phyloP scores from a whole-genome alignment of 1,284 basidiomycete species.

The Trametes hirsuta region DNA sequence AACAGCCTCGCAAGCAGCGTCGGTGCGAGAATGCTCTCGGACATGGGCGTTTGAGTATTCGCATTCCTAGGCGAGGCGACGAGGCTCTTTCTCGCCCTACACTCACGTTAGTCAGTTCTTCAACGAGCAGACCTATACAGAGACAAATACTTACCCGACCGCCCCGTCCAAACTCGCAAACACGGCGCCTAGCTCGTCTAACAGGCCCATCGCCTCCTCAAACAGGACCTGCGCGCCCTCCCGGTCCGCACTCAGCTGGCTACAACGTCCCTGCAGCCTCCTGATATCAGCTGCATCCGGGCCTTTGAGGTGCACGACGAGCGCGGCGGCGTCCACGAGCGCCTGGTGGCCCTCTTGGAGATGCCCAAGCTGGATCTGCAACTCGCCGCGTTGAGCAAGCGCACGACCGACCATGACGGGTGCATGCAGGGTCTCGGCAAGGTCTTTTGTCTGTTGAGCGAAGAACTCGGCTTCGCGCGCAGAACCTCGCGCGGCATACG shows the following conservation, averaged over 20 bases:
- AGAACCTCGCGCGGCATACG: conserved; percentile 75
- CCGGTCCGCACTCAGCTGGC: conserved; percentile 49
- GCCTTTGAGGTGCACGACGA: conserved; percentile 49
- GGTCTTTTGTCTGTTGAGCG: conserved; percentile 68
- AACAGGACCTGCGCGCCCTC: conserved; percentile 56
- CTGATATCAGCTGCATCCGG: conserved; percentile 66
- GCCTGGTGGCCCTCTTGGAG: conserved; percentile 56
- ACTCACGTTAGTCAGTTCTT: conserved; percentile 10
- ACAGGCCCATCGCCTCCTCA: conserved; percentile 52
- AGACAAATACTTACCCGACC: conserved; percentile 42
- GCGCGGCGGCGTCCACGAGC: conserved; percentile 53
- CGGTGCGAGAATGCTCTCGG: conserved; percentile 65
- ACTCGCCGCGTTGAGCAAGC: conserved; percentile 64
- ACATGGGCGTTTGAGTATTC: conserved; percentile 28
- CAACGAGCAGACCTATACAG: neutral
- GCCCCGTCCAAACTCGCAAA: conserved; percentile 57
- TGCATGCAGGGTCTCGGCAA: conserved; percentile 70
- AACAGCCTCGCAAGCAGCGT: conserved; percentile 68
- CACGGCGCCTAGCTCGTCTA: conserved; percentile 59
- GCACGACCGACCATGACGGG: conserved; percentile 68
- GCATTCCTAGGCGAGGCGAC: conserved; percentile 37
- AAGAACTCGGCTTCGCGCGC: conserved; percentile 85
- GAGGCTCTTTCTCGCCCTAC: conserved; percentile 50
- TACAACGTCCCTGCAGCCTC: conserved; percentile 65
- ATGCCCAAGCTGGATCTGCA: conserved; percentile 65